Evolutionary conservation across 1,284 basidiomycete genomes (phyloP).

Genomic region (Microbotryum silenes-acaulis): DNA sequence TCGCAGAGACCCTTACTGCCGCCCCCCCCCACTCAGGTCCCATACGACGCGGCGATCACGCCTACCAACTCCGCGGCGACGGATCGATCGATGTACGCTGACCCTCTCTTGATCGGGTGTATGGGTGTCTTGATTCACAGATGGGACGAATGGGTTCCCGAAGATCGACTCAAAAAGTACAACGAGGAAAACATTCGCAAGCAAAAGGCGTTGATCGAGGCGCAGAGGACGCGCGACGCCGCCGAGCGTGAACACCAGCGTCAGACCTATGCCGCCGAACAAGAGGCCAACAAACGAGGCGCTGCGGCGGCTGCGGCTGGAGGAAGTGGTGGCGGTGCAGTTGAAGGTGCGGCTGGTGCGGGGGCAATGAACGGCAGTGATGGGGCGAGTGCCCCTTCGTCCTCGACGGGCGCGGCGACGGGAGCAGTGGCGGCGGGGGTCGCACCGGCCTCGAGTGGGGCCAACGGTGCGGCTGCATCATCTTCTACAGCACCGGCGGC

Average conservation of each 20-base stretch:
- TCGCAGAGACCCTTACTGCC: background rate
- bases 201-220: conserved; percentile 51
- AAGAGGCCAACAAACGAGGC: background rate
- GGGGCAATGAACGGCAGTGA: too few species aligned
- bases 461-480: too few species aligned
- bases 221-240: conserved; percentile 50
- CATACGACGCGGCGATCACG: background rate
- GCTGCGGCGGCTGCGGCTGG: background rate
- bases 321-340: background rate
- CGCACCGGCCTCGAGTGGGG: too few species aligned
- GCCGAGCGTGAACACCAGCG: conserved; percentile 39
- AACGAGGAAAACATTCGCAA: conserved; percentile 76
- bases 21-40: background rate
- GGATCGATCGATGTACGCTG: background rate
- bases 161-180: conserved; percentile 70
- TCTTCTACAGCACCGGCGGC: too few species aligned
- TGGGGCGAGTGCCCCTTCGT: too few species aligned
- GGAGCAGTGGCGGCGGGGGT: too few species aligned
- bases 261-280: conserved; percentile 41
- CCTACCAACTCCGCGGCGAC: background rate
- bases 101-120: background rate
- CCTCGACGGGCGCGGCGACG: too few species aligned
- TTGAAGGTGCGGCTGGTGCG: too few species aligned
- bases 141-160: conserved; percentile 98
- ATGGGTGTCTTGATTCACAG: conserved; percentile 44